A percentile compares a stretch with the other conserved stretches of the same genome.
Conservation (phyloP, 192 early-diverging fungal genomes). For the Backusella circina region DNA sequence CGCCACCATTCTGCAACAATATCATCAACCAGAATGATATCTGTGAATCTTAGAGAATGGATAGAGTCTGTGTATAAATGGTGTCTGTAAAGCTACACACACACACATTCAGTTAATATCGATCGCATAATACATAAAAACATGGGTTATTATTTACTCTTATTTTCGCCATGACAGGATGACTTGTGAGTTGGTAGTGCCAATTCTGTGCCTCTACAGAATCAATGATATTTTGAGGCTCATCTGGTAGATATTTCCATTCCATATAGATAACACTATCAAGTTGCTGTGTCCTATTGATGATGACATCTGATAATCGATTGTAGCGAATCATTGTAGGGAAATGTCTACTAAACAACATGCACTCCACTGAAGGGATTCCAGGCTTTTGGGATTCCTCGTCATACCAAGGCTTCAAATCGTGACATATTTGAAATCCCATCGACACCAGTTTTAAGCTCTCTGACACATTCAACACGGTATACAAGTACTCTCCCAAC, state of each 20-base stretch:
- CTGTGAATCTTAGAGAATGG: not conserved
- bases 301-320: not conserved
- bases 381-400: not conserved
- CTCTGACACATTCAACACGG: not conserved
- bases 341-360: not conserved
- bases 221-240: not conserved
- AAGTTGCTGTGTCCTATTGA: not conserved
- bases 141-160: not conserved
- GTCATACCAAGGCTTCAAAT: not conserved
- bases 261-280: not conserved
- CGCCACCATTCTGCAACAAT: not conserved
- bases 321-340: not conserved
- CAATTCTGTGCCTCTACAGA: not conserved
- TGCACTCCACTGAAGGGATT: not conserved
- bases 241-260: not conserved
- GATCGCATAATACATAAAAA: not conserved
- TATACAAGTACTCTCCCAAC: not conserved
- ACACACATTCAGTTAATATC: not conserved
- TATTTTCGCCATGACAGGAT: not conserved
- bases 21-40: not conserved
- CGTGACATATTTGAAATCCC: not conserved
- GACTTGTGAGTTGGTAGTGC: not conserved
- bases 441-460: not conserved
- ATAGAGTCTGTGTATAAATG: not conserved
- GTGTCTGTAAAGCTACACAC: not conserved